Evolutionary conservation across 1,139 yeast species (phyloP), one percentile per base, ranked within the genome.

Genomic region (Debaryomycetaceae sp.): DNA sequence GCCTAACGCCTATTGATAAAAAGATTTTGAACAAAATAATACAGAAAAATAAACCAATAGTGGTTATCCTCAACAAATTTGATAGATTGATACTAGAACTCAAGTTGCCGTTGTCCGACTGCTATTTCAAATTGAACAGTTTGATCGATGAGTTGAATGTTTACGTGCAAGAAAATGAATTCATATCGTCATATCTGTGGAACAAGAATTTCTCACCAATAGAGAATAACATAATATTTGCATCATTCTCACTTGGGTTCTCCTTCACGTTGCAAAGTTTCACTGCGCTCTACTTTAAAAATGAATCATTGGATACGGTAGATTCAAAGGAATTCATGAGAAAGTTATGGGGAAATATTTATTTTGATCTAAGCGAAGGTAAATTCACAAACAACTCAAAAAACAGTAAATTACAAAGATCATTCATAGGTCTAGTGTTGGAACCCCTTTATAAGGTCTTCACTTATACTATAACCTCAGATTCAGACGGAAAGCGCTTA

Each of bases 1-100:
- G 98, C 0, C 59, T 89, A 9, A 79, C 85, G 2, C 65, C 73
- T 22, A 69, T 80, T 38, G 78, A 83, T 24, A 72, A 74, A 49
- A 55, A 66, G 24, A 65, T 80, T 0, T 58, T 88, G 3, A 68
- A 76, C 36, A 75, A 76, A 46, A 77, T 82, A 0, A 48, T 85
- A 6, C 57, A 63, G 24, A 66, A 72, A 6, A 69, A 79, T 36
- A 58, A 81, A 1, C 78, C 84, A 0, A 59, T 90, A 11, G 64
- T 77, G 3, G 62, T 93, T 31, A 78, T 88, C 1, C 52, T 95
- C n/a, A 91, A 87, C 62, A 93, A 93, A 60, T 54, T 95, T 8
- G 99, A 95, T 62, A 68, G 97, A 46, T 68, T 93, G 17, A 75
- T 91, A 0, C 59, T 91, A 39, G 99, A 95, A 50, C 65, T 91